These are phyloP conservation scores for Leavenworthia alabamica DNA, from an alignment of 345 rosid species.

Conservation along the genomic window DNA sequence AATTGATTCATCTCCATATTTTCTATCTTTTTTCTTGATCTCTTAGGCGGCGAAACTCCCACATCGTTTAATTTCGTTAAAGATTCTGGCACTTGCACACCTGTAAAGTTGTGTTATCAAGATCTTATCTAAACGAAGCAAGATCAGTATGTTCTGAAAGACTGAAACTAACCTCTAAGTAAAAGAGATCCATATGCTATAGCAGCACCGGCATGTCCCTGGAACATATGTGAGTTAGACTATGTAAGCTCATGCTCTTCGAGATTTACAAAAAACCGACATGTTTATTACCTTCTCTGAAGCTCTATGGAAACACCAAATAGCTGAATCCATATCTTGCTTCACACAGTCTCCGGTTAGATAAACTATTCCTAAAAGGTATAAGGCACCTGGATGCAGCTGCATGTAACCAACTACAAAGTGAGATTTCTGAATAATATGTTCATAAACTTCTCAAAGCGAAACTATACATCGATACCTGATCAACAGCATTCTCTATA, in stretches of 20 bases:
- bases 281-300: conserved; percentile 58
- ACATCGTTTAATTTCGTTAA: conserved; percentile 35
- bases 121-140: conserved; percentile 4
- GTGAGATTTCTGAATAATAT: background rate
- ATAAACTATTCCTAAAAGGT: conserved; percentile 83
- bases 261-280: background rate
- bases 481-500: conserved; percentile 88
- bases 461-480: conserved; percentile 40
- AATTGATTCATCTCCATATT: conserved; percentile 30
- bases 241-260: background rate
- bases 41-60: conserved; percentile 39
- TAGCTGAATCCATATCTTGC: conserved; percentile 82
- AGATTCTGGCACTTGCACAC: conserved; percentile 66
- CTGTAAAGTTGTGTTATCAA: conserved; percentile 27
- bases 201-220: conserved; percentile 96
- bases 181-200: conserved; percentile 86
- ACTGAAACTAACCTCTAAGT: conserved; percentile 59
- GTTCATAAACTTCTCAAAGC: background rate
- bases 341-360: conserved; percentile 83
- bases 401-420: conserved; percentile 32
- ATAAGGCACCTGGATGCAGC: conserved; percentile 97
- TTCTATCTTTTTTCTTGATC: conserved; percentile 32
- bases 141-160: background rate
- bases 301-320: conserved; percentile 93
- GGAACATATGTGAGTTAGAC: conserved; percentile 17